Conservation (phyloP, 2,329 filamentous ascomycete genomes). For the Periconia sp. region DNA sequence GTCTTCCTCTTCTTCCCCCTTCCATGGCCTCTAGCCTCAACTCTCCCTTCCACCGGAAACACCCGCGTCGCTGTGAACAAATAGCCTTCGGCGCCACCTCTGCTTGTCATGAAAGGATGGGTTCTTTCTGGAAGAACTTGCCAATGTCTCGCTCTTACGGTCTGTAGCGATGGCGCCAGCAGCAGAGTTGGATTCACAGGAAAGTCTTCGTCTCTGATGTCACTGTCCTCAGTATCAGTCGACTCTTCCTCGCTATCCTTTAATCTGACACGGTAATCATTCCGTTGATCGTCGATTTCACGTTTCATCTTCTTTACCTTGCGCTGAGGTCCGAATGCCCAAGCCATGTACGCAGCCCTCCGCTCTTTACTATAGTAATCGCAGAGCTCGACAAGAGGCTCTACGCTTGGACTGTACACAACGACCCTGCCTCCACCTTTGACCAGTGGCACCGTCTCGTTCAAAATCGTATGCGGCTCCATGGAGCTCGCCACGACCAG, state of each 20-base stretch:
- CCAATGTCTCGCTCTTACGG: conserved; percentile 77
- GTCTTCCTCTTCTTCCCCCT: conserved; percentile 68
- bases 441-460: conserved; percentile 77
- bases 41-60: conserved; percentile 76
- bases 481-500: conserved; percentile 83
- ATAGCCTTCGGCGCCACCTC: conserved; percentile 88
- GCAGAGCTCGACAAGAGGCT: conserved; percentile 76
- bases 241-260: conserved; percentile 24
- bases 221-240: conserved; percentile 19
- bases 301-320: conserved; percentile 9
- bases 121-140: conserved; percentile 91
- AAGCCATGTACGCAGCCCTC: conserved; percentile 68
- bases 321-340: conserved; percentile 27
- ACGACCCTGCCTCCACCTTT: conserved; percentile 83
- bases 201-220: conserved; percentile 69
- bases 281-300: conserved; percentile 14
- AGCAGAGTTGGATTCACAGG: conserved; percentile 86
- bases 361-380: conserved; percentile 86
- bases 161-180: conserved; percentile 81
- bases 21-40: conserved; percentile 82
- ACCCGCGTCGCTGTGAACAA: conserved; percentile 84
- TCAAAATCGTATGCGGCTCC: conserved; percentile 78
- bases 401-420: conserved; percentile 81
- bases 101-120: conserved; percentile 90
- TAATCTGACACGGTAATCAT: conserved; percentile 15